phyloP scores from a whole-genome alignment of 108 stramenopile genomes.

The Seminavis robusta region DNA sequence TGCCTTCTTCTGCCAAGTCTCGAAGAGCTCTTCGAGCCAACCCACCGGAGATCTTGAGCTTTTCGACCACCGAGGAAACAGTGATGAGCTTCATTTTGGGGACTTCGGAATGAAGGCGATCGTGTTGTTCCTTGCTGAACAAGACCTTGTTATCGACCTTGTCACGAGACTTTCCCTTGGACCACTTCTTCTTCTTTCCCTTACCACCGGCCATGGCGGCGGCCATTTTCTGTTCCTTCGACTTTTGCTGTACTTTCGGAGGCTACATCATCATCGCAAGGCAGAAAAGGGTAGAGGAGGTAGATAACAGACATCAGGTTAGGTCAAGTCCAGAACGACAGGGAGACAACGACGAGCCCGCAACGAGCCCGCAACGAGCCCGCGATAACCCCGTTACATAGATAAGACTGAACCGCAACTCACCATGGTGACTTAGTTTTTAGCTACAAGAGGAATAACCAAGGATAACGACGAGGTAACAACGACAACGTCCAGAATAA shows the following conservation, averaged over 20 bases:
- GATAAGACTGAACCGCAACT: no score
- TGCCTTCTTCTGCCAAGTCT: constrained; percentile 91
- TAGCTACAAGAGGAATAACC: no score
- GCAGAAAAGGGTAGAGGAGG: background rate
- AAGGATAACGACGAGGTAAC: no score
- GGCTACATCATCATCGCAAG: constrained; percentile 42
- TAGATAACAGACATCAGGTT: no score
- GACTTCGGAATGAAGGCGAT: constrained; percentile 92
- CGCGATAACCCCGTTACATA: no score
- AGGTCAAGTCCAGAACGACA: no score
- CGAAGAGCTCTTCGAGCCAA: constrained; percentile 94
- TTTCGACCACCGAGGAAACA: constrained; percentile 94
- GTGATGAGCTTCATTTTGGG: constrained; percentile 99
- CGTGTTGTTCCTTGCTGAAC: constrained; percentile 96
- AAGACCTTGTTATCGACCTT: constrained; percentile 99
- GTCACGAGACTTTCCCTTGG: constrained; percentile 99
- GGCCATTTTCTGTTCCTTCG: constrained; percentile 99
- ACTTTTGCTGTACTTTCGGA: constrained; percentile 98
- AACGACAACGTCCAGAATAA: no score
- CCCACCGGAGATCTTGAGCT: constrained; percentile 97
- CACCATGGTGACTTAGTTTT: no score
- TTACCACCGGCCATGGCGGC: constrained; percentile 99
- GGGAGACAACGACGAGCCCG: no score
- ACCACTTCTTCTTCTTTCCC: constrained; percentile 99
- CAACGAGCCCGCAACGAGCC: no score